Evolutionary conservation across 2,329 filamentous ascomycete genomes (phyloP).

Genomic region (Byssoonygena ceratinophila): DNA sequence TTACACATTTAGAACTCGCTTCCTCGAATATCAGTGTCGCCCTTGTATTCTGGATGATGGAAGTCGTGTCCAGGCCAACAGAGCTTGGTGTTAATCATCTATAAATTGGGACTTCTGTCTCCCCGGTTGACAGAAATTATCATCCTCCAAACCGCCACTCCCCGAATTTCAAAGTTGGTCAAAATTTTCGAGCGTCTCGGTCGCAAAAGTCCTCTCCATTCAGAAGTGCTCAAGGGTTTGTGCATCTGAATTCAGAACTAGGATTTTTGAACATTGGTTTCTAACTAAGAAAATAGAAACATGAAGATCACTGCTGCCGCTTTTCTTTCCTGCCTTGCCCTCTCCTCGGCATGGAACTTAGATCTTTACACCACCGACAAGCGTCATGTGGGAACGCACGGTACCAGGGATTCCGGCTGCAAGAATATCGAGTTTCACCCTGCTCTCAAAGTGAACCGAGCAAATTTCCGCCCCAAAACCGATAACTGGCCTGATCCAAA

Average conservation of each 20-base stretch:
- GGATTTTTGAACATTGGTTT: background rate
- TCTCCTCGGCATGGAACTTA: constrained; percentile 4
- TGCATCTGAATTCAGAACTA: background rate
- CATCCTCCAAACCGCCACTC: no score
- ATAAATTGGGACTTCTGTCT: background rate
- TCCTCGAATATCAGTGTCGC: background rate
- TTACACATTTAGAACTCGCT: background rate
- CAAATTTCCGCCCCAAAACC: constrained; percentile 1
- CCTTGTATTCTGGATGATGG: constrained; percentile 1
- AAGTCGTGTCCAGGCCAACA: background rate
- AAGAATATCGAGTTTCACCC: constrained; percentile 3
- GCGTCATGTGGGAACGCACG: background rate
- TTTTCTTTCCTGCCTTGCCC: constrained; percentile 1
- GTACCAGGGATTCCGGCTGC: background rate
- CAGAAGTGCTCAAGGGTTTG: background rate
- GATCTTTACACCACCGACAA: background rate
- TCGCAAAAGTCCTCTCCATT: no score
- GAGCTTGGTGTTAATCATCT: background rate
- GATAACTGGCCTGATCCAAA: background rate
- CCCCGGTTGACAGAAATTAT: no score
- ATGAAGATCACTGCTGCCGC: constrained; percentile 1
- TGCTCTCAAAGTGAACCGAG: constrained; percentile 2
- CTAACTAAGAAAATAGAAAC: background rate
- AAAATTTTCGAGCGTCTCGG: no score
- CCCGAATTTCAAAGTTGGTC: no score